phyloP scores from a whole-genome alignment of 1,284 basidiomycete species.

The Psilocybe mexicana region DNA sequence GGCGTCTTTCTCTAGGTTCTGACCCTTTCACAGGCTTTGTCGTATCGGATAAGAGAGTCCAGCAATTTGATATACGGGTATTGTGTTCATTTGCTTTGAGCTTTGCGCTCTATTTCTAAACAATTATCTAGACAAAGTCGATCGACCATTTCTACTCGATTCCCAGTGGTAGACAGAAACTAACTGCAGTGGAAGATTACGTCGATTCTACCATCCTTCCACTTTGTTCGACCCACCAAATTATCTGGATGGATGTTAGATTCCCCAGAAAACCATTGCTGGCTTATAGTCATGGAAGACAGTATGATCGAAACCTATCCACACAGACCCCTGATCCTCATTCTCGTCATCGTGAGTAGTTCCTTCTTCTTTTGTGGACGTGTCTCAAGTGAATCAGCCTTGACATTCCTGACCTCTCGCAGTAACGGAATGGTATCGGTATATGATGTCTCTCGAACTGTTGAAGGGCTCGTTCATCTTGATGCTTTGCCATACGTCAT shows the following conservation, averaged over 20 bases:
- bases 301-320: slow-evolving; percentile 57
- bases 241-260: slow-evolving; percentile 70
- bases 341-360: slow-evolving; percentile 14
- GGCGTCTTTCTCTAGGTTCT: slow-evolving; percentile 27
- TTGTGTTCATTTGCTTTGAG: background rate
- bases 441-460: slow-evolving; percentile 55
- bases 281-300: slow-evolving; percentile 60
- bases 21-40: slow-evolving; percentile 29
- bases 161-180: slow-evolving; percentile 32
- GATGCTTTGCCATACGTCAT: slow-evolving; percentile 48
- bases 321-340: slow-evolving; percentile 28
- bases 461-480: slow-evolving; percentile 43
- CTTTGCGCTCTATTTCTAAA: slow-evolving; percentile 16
- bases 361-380: background rate
- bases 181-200: slow-evolving; percentile 54
- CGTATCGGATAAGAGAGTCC: slow-evolving; percentile 32
- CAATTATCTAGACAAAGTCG: slow-evolving; percentile 27
- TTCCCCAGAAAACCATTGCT: slow-evolving; percentile 55
- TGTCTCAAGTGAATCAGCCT: slow-evolving; percentile 21
- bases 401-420: slow-evolving; percentile 59
- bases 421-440: slow-evolving; percentile 58
- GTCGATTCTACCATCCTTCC: slow-evolving; percentile 45
- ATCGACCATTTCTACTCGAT: slow-evolving; percentile 37
- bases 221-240: slow-evolving; percentile 56
- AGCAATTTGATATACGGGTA: slow-evolving; percentile 29